phyloP scores from a whole-genome alignment of 2,329 filamentous ascomycete genomes.

The Golovinomyces cichoracearum region DNA sequence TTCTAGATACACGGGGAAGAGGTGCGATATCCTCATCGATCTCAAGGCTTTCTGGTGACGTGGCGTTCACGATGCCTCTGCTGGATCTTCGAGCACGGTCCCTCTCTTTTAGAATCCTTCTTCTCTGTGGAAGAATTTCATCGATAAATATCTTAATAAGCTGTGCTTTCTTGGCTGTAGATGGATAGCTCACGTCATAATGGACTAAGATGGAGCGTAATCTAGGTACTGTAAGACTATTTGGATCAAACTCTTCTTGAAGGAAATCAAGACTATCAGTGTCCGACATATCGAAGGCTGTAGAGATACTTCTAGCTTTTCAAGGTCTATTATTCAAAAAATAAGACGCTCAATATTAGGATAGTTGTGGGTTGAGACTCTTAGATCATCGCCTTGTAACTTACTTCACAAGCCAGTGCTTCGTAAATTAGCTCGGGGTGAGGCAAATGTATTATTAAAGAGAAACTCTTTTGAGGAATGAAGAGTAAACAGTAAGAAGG shows the following conservation, averaged over 20 bases:
- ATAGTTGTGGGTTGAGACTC: not conserved
- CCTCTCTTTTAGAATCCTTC: slow-evolving; percentile 47
- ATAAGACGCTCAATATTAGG: no score
- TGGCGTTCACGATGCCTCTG: slow-evolving; percentile 48
- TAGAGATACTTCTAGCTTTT: no score
- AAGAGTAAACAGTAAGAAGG: not conserved
- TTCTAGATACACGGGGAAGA: slow-evolving; percentile 23
- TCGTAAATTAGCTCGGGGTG: not conserved
- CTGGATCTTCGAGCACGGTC: slow-evolving; percentile 65
- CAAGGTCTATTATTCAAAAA: no score
- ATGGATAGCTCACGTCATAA: slow-evolving; percentile 64
- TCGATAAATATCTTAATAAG: slow-evolving; percentile 64
- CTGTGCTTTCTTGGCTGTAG: slow-evolving; percentile 74
- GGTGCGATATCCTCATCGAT: slow-evolving; percentile 30
- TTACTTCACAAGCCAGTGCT: not conserved
- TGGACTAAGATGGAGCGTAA: slow-evolving; percentile 76
- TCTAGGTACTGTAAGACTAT: slow-evolving; percentile 59
- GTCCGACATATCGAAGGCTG: slow-evolving; percentile 28
- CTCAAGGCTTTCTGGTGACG: slow-evolving; percentile 19
- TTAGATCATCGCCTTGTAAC: not conserved
- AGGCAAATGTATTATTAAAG: not conserved
- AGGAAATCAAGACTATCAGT: slow-evolving; percentile 54
- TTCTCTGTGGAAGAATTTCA: slow-evolving; percentile 51
- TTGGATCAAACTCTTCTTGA: slow-evolving; percentile 62
- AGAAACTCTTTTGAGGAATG: not conserved